phyloP scores from a whole-genome alignment of 768 basidiomycete genomes.

The Macrolepiota dolichaula region DNA sequence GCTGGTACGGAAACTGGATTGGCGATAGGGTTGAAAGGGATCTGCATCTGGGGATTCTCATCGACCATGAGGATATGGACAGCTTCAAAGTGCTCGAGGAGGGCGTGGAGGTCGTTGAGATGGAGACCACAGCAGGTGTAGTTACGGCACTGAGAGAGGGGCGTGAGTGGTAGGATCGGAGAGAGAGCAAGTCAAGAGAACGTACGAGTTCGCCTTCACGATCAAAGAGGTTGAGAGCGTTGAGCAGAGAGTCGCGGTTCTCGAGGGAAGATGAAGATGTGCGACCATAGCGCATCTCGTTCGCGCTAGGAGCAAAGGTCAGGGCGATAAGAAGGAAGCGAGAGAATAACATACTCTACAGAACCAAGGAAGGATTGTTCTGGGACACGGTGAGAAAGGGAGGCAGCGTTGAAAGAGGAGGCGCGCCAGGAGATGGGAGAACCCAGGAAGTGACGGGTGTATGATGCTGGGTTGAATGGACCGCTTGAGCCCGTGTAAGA shows the following conservation, averaged over 20 bases:
- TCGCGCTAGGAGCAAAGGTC: constrained; percentile 18
- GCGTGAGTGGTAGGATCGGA: background rate
- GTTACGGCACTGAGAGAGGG: constrained; percentile 65
- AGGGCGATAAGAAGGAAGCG: background rate
- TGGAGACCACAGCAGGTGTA: constrained; percentile 88
- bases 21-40: constrained; percentile 43
- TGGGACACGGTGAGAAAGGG: constrained; percentile 61
- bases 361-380: constrained; percentile 60
- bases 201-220: constrained; percentile 72
- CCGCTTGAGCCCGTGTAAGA: constrained; percentile 45
- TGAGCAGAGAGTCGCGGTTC: constrained; percentile 54
- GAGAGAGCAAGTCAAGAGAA: constrained; percentile 18
- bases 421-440: constrained; percentile 72
- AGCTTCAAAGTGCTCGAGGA: constrained; percentile 91
- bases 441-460: constrained; percentile 65
- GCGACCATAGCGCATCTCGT: constrained; percentile 33
- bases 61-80: constrained; percentile 78
- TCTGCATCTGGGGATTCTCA: constrained; percentile 32
- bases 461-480: constrained; percentile 65
- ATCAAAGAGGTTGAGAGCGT: constrained; percentile 64
- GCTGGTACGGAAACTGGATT: constrained; percentile 32
- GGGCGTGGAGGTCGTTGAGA: constrained; percentile 50
- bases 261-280: constrained; percentile 48
- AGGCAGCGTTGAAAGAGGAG: constrained; percentile 56
- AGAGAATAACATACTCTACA: constrained; percentile 55